phyloP scores from a whole-genome alignment of 1,139 yeast species.

The Candida sojae region DNA sequence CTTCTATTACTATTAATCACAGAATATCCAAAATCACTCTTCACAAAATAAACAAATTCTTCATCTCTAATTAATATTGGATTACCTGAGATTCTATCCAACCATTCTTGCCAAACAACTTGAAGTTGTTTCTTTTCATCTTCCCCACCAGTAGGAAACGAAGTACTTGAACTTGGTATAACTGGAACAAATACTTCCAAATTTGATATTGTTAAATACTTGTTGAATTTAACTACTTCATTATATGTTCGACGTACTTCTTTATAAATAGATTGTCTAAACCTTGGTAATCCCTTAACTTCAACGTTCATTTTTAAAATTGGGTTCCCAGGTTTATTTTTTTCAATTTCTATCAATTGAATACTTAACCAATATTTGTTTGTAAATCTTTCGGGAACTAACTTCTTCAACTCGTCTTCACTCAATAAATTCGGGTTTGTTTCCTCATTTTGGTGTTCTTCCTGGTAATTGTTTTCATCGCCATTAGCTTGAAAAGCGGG shows the following conservation, averaged over 20 bases:
- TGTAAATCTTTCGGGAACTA: constrained; percentile 54
- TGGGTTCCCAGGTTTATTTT: constrained; percentile 46
- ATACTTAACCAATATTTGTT: constrained; percentile 32
- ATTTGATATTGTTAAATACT: constrained; percentile 75
- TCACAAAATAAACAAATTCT: constrained; percentile 85
- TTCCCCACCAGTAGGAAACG: constrained; percentile 81
- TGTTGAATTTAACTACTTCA: constrained; percentile 77
- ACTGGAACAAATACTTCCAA: constrained; percentile 95
- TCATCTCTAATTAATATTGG: constrained; percentile 84
- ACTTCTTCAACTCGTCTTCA: constrained; percentile 40
- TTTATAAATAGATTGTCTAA: constrained; percentile 68
- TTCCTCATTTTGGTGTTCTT: constrained; percentile 1
- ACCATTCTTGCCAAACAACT: constrained; percentile 79
- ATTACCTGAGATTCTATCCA: constrained; percentile 68
- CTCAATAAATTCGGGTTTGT: constrained; percentile 15
- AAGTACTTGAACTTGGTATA: constrained; percentile 70
- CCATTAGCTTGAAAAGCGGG: background rate
- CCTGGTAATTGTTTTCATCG: background rate
- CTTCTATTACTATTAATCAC: constrained; percentile 61
- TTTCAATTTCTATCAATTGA: constrained; percentile 35
- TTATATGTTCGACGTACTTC: constrained; percentile 79
- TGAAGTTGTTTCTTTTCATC: constrained; percentile 69
- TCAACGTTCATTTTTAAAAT: constrained; percentile 44
- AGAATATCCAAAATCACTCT: constrained; percentile 81
- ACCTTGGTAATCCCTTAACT: constrained; percentile 64